Evolutionary conservation across 2,329 filamentous ascomycete genomes (phyloP).

Genomic region (Cryoendolithus antarcticus): DNA sequence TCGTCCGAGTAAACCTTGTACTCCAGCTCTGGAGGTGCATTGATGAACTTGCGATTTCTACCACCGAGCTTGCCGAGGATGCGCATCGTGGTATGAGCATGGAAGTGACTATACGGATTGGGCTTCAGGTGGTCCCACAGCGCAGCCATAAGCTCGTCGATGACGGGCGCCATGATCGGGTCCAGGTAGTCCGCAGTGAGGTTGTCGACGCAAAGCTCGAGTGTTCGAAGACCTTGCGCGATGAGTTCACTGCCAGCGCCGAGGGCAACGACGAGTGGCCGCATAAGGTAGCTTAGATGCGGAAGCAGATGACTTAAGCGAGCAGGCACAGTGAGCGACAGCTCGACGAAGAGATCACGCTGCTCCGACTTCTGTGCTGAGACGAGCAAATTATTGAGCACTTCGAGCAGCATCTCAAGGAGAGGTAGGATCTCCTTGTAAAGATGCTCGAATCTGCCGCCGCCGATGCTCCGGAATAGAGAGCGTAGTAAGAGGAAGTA

Average conservation of each 20-base stretch:
- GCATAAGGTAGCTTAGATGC: conserved; percentile 93
- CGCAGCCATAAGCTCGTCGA: conserved; percentile 96
- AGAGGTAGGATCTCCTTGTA: conserved; percentile 97
- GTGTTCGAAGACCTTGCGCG: conserved; percentile 79
- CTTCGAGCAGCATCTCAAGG: conserved; percentile 93
- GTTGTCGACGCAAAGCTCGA: conserved; percentile 96
- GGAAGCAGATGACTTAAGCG: conserved; percentile 87
- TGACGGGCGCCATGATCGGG: conserved; percentile 97
- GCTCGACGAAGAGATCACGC: conserved; percentile 89
- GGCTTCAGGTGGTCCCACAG: conserved; percentile 92
- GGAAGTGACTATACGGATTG: conserved; percentile 91
- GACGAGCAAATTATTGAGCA: conserved; percentile 85
- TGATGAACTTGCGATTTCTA: conserved; percentile 90
- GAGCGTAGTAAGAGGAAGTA: conserved; percentile 91
- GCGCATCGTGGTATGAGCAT: conserved; percentile 93
- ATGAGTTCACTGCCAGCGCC: conserved; percentile 78
- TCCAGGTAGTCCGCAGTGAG: conserved; percentile 95
- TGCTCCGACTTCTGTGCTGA: conserved; percentile 83
- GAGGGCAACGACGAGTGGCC: conserved; percentile 88
- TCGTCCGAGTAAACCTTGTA: conserved; percentile 85
- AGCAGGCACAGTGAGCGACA: conserved; percentile 91
- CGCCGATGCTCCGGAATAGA: conserved; percentile 90
- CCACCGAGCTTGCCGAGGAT: conserved; percentile 95
- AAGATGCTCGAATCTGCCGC: conserved; percentile 90
- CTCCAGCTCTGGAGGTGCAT: conserved; percentile 68